Evolutionary conservation across 352 stramenopile species (phyloP).

Genomic region (Phytophthora hybrid): DNA sequence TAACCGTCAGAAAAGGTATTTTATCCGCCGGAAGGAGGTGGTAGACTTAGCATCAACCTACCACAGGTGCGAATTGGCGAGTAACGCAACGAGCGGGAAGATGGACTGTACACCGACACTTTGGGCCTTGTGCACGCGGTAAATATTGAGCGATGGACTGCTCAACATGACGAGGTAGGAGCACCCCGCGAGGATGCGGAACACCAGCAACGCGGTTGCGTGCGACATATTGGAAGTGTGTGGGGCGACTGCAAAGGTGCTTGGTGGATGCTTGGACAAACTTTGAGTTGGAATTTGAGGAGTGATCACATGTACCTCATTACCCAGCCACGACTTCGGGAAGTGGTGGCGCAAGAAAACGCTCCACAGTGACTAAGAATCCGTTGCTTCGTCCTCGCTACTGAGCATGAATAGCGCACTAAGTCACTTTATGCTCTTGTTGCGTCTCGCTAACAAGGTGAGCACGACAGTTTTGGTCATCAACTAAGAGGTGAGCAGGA

Average conservation of each 20-base stretch:
- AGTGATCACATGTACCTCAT: constrained; percentile 7
- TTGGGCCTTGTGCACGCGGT: constrained; percentile 36
- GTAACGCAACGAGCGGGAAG: constrained; percentile 44
- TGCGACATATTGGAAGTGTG: constrained; percentile 24
- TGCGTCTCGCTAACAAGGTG: background rate
- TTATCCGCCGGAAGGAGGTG: background rate
- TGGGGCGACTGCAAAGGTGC: background rate
- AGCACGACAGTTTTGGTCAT: no score
- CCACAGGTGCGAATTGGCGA: constrained; percentile 50
- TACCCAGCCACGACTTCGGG: background rate
- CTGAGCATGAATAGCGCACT: constrained; percentile 16
- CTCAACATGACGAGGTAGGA: constrained; percentile 40
- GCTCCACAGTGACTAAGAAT: background rate
- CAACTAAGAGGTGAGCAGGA: background rate
- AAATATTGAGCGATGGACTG: constrained; percentile 42
- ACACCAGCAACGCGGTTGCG: constrained; percentile 28
- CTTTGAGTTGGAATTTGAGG: constrained; percentile 5
- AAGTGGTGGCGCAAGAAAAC: background rate
- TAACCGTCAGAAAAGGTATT: background rate
- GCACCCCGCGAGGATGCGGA: constrained; percentile 39
- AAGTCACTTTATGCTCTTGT: background rate
- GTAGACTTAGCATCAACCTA: constrained; percentile 9
- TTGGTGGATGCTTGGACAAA: background rate
- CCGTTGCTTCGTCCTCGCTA: constrained; percentile 20
- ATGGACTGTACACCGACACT: constrained; percentile 44